These are phyloP conservation scores for Penicillium riverlandense DNA, from an alignment of 495 filamentous ascomycete genomes.

Conservation along the genomic window DNA sequence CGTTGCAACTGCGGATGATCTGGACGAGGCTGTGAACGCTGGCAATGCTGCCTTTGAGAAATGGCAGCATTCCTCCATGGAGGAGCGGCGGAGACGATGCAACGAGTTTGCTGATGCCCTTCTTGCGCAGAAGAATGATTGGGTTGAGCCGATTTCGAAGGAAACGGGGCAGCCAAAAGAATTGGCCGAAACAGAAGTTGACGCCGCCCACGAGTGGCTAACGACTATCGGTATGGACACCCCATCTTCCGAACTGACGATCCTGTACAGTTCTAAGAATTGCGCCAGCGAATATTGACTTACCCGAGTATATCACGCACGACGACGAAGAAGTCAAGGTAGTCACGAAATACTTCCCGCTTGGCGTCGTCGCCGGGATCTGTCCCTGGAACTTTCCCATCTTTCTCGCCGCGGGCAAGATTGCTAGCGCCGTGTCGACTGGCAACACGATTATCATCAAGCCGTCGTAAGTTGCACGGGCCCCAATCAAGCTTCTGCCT, in stretches of 20 bases:
- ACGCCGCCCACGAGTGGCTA: too few species aligned
- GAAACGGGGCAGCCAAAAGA: too few species aligned
- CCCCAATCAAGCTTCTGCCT: conserved; percentile 6
- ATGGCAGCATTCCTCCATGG: conserved; percentile 32
- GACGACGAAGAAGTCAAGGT: conserved; percentile 36
- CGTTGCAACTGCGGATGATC: conserved; percentile 33
- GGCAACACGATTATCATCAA: conserved; percentile 61
- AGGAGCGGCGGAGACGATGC: conserved; percentile 13
- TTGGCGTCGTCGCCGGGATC: conserved; percentile 46
- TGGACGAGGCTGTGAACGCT: conserved; percentile 43
- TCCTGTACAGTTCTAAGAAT: too few species aligned
- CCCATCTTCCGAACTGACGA: too few species aligned
- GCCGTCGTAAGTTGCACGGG: conserved; percentile 26
- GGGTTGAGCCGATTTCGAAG: conserved; percentile 50
- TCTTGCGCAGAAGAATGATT: too few species aligned
- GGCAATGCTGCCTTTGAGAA: conserved; percentile 36
- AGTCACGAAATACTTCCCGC: conserved; percentile 37
- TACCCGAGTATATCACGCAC: conserved; percentile 10
- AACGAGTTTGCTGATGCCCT: conserved; percentile 24
- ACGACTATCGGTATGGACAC: too few species aligned
- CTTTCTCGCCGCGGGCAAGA: conserved; percentile 46
- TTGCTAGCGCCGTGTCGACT: conserved; percentile 48
- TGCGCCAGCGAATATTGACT: too few species aligned
- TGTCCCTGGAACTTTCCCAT: conserved; percentile 59
- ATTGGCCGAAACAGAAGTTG: too few species aligned